A percentile compares a stretch with the other conserved stretches of the same genome.
These are phyloP conservation scores for Botrytis hyacinthi DNA, from an alignment of 2,329 filamentous ascomycete species.

Conservation along the genomic window DNA sequence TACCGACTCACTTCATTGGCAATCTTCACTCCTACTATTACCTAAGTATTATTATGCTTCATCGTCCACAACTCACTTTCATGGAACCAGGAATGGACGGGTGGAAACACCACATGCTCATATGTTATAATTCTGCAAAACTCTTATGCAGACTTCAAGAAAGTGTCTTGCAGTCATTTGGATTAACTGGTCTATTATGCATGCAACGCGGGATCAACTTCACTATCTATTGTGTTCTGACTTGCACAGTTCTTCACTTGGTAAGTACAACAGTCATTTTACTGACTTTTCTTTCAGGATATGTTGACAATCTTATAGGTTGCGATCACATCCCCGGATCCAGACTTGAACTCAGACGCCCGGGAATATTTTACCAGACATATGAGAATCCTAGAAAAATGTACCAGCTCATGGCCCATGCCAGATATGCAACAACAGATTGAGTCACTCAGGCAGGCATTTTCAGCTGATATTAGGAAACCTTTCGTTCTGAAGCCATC, in stretches of 20 bases:
- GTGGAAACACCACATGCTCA: constrained; percentile 86
- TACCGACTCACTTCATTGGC: constrained; percentile 82
- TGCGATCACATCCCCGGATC: constrained; percentile 88
- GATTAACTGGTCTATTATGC: constrained; percentile 76
- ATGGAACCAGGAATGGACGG: constrained; percentile 72
- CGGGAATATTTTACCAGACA: constrained; percentile 87
- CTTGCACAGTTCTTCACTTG: constrained; percentile 88
- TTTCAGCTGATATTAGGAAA: constrained; percentile 80
- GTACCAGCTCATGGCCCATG: constrained; percentile 80
- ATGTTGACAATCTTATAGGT: constrained; percentile 54
- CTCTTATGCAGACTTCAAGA: constrained; percentile 84
- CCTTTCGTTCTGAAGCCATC: constrained; percentile 85
- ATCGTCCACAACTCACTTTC: constrained; percentile 79
- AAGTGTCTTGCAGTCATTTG: constrained; percentile 72
- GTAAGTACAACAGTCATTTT: constrained; percentile 54
- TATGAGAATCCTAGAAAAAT: constrained; percentile 89
- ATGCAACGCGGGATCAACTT: constrained; percentile 96
- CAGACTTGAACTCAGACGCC: constrained; percentile 79
- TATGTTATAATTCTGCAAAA: constrained; percentile 83
- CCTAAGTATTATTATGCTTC: constrained; percentile 79
- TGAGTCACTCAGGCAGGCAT: constrained; percentile 82
- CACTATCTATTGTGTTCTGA: constrained; percentile 87
- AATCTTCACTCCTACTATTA: constrained; percentile 90
- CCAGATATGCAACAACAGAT: constrained; percentile 88
- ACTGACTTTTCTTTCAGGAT: constrained; percentile 15